phyloP scores from a whole-genome alignment of 140 eudicot species.

The Cichorium intybus region DNA sequence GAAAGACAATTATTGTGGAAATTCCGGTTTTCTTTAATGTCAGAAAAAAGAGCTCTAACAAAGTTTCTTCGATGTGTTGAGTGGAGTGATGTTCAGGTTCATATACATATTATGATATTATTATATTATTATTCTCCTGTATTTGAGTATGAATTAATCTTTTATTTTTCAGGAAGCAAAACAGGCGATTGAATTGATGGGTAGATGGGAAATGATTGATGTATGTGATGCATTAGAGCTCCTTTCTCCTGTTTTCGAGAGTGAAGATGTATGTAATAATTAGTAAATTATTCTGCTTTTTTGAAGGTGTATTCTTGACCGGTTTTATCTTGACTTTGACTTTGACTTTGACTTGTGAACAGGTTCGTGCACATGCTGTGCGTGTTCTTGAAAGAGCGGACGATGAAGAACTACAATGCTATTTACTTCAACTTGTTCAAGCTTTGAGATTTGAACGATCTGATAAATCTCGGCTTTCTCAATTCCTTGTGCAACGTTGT shows the following conservation, averaged over 20 bases:
- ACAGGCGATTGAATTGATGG: conserved; percentile 92
- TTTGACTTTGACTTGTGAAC: conserved; percentile 16
- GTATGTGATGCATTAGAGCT: conserved; percentile 98
- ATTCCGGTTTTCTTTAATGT: conserved; percentile 91
- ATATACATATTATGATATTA: background rate
- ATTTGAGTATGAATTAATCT: background rate
- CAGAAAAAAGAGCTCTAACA: conserved; percentile 88
- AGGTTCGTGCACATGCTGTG: conserved; percentile 99
- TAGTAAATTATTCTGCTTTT: background rate
- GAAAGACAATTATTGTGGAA: conserved; percentile 96
- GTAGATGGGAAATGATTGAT: conserved; percentile 93
- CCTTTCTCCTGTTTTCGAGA: conserved; percentile 92
- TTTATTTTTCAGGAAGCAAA: conserved; percentile 82
- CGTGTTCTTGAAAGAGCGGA: conserved; percentile 97
- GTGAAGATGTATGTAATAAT: conserved; percentile 79
- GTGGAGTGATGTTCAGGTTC: conserved; percentile 99
- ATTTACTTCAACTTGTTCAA: conserved; percentile 95
- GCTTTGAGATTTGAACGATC: conserved; percentile 97
- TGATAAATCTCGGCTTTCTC: conserved; percentile 91
- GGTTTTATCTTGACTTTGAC: background rate
- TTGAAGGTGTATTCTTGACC: background rate
- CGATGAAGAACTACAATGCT: conserved; percentile 97
- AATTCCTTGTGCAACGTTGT: conserved; percentile 97
- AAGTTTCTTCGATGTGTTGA: conserved; percentile 98
- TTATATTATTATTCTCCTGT: background rate